Conservation (phyloP, 805 yeast genomes). For the Metschnikowia bowlesiae region DNA sequence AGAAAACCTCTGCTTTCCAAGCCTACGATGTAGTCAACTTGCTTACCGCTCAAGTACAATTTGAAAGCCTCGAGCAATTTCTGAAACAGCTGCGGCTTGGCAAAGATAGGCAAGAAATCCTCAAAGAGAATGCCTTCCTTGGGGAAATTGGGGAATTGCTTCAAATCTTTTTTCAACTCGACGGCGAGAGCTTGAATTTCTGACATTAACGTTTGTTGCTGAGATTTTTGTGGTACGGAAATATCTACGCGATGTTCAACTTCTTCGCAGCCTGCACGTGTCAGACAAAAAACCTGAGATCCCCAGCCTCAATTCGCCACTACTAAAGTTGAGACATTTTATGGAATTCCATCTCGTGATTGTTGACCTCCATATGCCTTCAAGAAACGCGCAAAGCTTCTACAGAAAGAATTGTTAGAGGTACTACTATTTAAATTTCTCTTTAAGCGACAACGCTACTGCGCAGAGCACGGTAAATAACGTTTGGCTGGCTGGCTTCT, state of each 20-base stretch:
- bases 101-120: constrained; percentile 93
- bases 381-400: no score
- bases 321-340: no score
- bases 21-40: constrained; percentile 87
- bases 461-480: no score
- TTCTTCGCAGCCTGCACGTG: constrained; percentile 1
- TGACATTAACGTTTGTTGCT: constrained; percentile 7
- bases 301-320: not conserved
- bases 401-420: no score
- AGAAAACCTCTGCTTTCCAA: constrained; percentile 95
- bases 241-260: not conserved
- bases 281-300: not conserved
- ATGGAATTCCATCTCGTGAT: no score
- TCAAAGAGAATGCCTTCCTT: constrained; percentile 88
- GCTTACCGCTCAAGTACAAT: constrained; percentile 58
- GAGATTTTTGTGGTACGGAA: not conserved
- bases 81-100: constrained; percentile 74
- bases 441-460: no score
- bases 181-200: constrained; percentile 30
- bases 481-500: no score
- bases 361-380: no score
- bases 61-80: constrained; percentile 78
- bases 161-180: constrained; percentile 35
- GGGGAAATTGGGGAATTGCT: constrained; percentile 92
- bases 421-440: no score